phyloP scores from a whole-genome alignment of 116 monocot species.

The Papilionanthe hybrid region DNA sequence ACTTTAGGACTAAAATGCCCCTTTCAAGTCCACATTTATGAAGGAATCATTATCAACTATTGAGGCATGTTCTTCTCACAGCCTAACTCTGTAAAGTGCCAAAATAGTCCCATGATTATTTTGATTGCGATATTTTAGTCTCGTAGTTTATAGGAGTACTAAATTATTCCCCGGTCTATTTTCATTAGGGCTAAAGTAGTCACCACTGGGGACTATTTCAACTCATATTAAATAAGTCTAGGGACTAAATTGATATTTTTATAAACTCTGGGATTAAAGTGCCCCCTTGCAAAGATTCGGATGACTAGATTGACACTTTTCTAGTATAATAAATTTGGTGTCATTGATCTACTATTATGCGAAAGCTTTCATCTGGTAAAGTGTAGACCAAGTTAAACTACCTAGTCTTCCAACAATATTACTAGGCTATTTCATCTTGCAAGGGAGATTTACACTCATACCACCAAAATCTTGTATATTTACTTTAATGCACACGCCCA shows the following conservation, averaged over 20 bases:
- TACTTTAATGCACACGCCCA: neutral
- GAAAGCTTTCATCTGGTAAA: neutral
- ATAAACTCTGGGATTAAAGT: too few species aligned
- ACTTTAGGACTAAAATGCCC: too few species aligned
- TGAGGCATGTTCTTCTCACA: slow-evolving; percentile 43
- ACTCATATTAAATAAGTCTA: too few species aligned
- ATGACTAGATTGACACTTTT: too few species aligned
- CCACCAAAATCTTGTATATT: neutral
- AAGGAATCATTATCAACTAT: slow-evolving; percentile 59
- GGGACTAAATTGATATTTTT: too few species aligned
- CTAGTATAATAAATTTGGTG: neutral
- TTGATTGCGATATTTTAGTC: too few species aligned
- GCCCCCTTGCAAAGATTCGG: too few species aligned
- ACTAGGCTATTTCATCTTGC: neutral
- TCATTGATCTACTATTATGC: neutral
- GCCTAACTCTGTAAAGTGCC: neutral
- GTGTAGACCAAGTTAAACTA: neutral
- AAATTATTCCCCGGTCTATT: too few species aligned
- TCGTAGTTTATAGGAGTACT: too few species aligned
- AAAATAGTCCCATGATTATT: too few species aligned
- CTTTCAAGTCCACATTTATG: slow-evolving; percentile 24
- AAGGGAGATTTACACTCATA: neutral
- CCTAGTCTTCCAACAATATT: neutral
- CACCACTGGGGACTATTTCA: too few species aligned
- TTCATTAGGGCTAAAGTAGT: too few species aligned